Base-by-base conservation (phyloP, 179 eudicot species). In the Carnegiea gigantea region DNA sequence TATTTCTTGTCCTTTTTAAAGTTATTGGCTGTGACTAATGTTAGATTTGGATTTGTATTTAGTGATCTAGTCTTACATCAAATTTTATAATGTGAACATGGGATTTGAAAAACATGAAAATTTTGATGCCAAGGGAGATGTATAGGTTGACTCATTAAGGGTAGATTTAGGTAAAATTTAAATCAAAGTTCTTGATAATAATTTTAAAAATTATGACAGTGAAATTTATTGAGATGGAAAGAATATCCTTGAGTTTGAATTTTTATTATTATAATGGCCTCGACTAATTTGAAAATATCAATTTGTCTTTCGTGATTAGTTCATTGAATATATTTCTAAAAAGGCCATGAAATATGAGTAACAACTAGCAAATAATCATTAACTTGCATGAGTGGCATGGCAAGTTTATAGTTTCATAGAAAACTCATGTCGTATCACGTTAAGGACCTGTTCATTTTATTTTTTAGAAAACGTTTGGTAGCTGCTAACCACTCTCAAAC, bases 1-100 rank as follows among this genome's bases (percentile, higher is more conserved):
- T 60, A 33, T 77, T 21, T 17, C 36, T 77, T 62, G 72, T 77
- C 80, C 18, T 77, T 43, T 38, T 43, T 77, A 9, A 40, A 40
- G 20, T 77, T 36, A 40, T 77, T 62, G 73, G 57, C 38, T 36
- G 7, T 38, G 6, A 59, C 2, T 7, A 18, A 20, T 28, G 7
- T 77, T 28, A 24, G 77, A 40, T 74, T 51, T 30, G 44, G 67
- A 51, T 76, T 53, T 74, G 57, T 40, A 60, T 60, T 60, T 60
- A 60, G 24, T 20, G 8, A 60, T 60, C 18, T 21, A 60, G 24
- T 20, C 8, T 40, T 71, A 10, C 24, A 71, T 71, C 49, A 28
- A 21, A 36, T 9, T 28, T 36, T 70, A 48, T 11, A 13, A 13
- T 48, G 53, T 9, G 53, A 48, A 48, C 7, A 48, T 48, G 53